phyloP scores from a whole-genome alignment of 2,329 filamentous ascomycete species.

The Aureobasidium pullulans region DNA sequence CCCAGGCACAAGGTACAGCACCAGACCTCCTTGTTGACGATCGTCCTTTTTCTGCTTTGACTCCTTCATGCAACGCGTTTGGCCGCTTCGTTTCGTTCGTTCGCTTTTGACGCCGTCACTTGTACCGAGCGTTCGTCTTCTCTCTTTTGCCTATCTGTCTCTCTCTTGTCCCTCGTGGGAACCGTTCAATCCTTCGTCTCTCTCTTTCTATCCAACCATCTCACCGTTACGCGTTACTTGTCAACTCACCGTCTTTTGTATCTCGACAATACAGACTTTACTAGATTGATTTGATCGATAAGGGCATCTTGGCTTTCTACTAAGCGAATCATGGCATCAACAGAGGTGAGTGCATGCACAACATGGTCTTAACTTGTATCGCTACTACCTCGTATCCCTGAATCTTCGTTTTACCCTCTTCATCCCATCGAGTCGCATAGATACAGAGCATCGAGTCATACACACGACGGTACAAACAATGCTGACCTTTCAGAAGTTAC shows the following conservation, averaged over 20 bases:
- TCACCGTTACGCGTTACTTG: slow-evolving; percentile 6
- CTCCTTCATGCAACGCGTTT: neutral
- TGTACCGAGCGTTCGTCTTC: neutral
- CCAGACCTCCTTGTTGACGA: slow-evolving; percentile 1
- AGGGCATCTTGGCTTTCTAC: neutral
- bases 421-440: neutral
- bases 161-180: neutral
- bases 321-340: neutral
- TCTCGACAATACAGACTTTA: neutral
- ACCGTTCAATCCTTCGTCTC: neutral
- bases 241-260: slow-evolving; percentile 6
- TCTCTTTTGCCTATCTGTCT: neutral
- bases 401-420: neutral
- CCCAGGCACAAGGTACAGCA: slow-evolving; percentile 11
- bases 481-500: neutral
- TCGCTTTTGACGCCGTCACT: neutral
- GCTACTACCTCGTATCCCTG: neutral
- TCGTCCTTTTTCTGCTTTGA: slow-evolving; percentile 6
- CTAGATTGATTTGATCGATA: neutral
- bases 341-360: neutral
- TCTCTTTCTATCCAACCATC: neutral
- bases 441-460: neutral
- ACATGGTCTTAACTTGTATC: neutral
- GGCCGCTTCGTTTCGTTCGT: slow-evolving; percentile 4
- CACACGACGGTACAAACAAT: neutral